These are phyloP conservation scores for Lentinula sp. DNA, from an alignment of 768 basidiomycete species.

Conservation along the genomic window DNA sequence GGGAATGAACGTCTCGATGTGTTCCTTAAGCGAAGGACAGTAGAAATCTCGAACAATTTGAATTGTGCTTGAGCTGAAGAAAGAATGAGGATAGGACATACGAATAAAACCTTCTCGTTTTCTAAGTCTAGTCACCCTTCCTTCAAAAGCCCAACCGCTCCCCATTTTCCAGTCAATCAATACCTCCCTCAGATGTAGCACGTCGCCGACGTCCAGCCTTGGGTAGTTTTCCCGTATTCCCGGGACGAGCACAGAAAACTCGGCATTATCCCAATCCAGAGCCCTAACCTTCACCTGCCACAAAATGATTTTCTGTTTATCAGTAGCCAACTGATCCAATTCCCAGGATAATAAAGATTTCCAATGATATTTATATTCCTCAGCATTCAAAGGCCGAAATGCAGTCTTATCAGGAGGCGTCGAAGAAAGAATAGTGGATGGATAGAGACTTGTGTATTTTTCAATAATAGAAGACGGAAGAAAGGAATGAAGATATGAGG, in stretches of 20 bases:
- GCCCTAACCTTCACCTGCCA: slow-evolving; percentile 25
- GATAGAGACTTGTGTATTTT: slow-evolving; percentile 14
- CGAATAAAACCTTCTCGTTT: slow-evolving; percentile 42
- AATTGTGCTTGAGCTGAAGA: background rate
- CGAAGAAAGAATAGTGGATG: slow-evolving; percentile 16
- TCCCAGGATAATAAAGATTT: slow-evolving; percentile 37
- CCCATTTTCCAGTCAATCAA: slow-evolving; percentile 22
- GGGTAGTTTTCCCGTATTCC: slow-evolving; percentile 27
- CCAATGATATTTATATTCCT: slow-evolving; percentile 36
- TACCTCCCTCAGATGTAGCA: slow-evolving; percentile 39
- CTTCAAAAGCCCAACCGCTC: slow-evolving; percentile 37
- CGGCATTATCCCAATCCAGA: slow-evolving; percentile 4
- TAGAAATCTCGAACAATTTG: slow-evolving; percentile 25
- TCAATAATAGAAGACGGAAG: slow-evolving; percentile 31
- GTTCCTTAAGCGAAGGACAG: slow-evolving; percentile 31
- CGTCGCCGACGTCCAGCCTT: slow-evolving; percentile 36
- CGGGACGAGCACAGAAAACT: slow-evolving; percentile 9
- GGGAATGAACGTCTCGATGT: slow-evolving; percentile 29
- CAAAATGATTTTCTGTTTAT: slow-evolving; percentile 38
- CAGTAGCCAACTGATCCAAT: slow-evolving; percentile 30
- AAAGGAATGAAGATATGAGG: slow-evolving; percentile 34
- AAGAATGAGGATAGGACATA: slow-evolving; percentile 20
- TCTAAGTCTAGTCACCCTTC: slow-evolving; percentile 32
- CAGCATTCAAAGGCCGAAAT: slow-evolving; percentile 18
- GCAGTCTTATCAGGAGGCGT: slow-evolving; percentile 18